Base-by-base conservation (phyloP, 257 asterid genomes). In the Linaria vulgaris region DNA sequence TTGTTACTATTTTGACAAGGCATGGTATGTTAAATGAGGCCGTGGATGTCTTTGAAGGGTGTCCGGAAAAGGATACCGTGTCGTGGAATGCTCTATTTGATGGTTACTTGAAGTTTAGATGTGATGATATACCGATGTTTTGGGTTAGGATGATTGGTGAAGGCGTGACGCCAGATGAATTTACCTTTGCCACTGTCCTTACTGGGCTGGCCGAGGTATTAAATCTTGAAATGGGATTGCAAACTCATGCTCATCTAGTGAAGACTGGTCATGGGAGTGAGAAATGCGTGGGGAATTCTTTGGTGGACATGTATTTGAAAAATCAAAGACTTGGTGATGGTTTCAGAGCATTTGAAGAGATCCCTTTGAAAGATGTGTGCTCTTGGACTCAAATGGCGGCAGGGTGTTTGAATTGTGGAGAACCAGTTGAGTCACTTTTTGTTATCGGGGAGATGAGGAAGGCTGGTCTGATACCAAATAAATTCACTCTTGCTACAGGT, bases 351-450 rank as follows among this genome's bases (percentile, higher is more conserved):
- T 83, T 85, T 48, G 84, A 78, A 54, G 94, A 88, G 71, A 83
- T 81, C 38, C 75, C 75, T 12, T 48, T 47, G 8, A 86, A 80
- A 52, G 88, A 85, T 56, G 90, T 83, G 10, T 73, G 76, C 44
- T 74, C 85, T 47, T 88, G 96, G 96, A 81, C 95, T 49, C 88
- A 83, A 45, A 83, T 85, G 78, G 96, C 87, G 6, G 67, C 87
- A 21, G 85, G 89, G 51, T 82, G 85, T 67, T 69, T 88, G 69
- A 78, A 77, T 30, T 78, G 84, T 20, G 88, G 83, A 38, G 79
- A 85, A 63, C 89, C 95, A 5, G 63, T 53, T 21, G 79, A 69
- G 64, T 89, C 84, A 34, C 82, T 88, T 4, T 59, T 27, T 72
- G 83, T 76, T 37, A 74, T 88, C 11, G 77, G 72, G 27, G 69